Evolutionary conservation across 495 filamentous ascomycete genomes (phyloP).

Genomic region (Trichoderma virens): DNA sequence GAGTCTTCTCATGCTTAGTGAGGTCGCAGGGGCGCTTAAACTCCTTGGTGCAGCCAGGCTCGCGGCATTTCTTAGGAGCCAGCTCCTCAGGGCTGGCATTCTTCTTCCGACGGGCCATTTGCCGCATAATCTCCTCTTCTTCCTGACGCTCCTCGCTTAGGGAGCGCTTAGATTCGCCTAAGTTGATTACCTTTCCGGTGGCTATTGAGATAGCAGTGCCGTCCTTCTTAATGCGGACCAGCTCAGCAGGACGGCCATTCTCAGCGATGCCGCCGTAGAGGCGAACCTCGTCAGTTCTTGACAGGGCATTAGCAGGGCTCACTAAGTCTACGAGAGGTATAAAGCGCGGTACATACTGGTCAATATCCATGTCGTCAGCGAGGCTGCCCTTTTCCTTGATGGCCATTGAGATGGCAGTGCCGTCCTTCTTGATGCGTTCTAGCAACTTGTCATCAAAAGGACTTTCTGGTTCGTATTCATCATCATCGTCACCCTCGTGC

Average conservation of each 20-base stretch:
- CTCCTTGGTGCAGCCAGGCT: slow-evolving; percentile 69
- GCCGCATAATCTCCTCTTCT: slow-evolving; percentile 71
- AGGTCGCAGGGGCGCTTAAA: slow-evolving; percentile 91
- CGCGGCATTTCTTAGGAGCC: slow-evolving; percentile 59
- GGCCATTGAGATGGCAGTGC: too few species aligned
- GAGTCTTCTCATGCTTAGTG: slow-evolving; percentile 95
- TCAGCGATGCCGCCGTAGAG: slow-evolving; percentile 68
- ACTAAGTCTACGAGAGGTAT: background rate
- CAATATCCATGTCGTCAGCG: slow-evolving; percentile 41
- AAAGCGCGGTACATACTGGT: slow-evolving; percentile 36
- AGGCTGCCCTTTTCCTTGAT: slow-evolving; percentile 41
- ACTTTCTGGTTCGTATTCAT: too few species aligned
- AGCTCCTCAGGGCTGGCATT: slow-evolving; percentile 63
- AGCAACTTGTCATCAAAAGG: too few species aligned
- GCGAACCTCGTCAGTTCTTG: slow-evolving; percentile 52
- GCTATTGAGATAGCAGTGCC: slow-evolving; percentile 69
- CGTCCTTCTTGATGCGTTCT: too few species aligned
- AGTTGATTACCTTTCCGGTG: slow-evolving; percentile 47
- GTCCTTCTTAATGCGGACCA: slow-evolving; percentile 67
- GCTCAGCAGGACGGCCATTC: slow-evolving; percentile 68
- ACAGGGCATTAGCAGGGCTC: slow-evolving; percentile 22
- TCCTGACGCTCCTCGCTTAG: slow-evolving; percentile 51
- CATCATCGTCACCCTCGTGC: too few species aligned
- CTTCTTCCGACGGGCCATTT: slow-evolving; percentile 87
- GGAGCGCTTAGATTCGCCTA: slow-evolving; percentile 49